These are phyloP conservation scores for Aspergillus cristatus DNA, from an alignment of 495 filamentous ascomycete species.

Conservation along the genomic window DNA sequence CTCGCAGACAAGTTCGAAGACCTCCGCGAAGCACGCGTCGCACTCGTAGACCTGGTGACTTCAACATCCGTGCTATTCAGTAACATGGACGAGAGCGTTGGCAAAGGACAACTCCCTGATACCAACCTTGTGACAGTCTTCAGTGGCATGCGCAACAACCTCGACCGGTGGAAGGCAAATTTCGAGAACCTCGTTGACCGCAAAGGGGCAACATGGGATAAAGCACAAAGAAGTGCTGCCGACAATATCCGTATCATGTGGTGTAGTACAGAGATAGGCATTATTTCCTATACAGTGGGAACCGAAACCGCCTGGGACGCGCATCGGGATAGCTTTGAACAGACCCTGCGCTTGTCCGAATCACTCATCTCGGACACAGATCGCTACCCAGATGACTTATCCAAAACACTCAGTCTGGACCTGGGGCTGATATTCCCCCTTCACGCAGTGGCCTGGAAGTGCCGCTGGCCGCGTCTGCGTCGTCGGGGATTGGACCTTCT, in stretches of 20 bases:
- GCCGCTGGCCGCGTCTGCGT: too few species aligned
- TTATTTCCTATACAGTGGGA: too few species aligned
- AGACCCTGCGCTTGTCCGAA: too few species aligned
- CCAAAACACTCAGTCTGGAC: too few species aligned
- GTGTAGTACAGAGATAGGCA: constrained; percentile 1
- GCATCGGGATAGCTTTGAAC: too few species aligned
- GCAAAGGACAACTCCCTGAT: background rate
- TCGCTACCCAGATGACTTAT: too few species aligned
- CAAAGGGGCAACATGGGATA: constrained; percentile 5
- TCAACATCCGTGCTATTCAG: constrained; percentile 2
- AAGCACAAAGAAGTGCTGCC: constrained; percentile 4
- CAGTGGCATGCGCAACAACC: background rate
- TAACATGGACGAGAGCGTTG: background rate
- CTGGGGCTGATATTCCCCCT: too few species aligned
- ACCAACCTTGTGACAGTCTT: background rate
- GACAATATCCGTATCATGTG: constrained; percentile 9
- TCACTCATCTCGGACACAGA: too few species aligned
- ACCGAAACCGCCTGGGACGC: too few species aligned
- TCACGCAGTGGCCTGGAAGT: too few species aligned
- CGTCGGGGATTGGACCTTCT: too few species aligned
- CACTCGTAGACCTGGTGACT: constrained; percentile 12
- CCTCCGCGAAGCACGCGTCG: constrained; percentile 7
- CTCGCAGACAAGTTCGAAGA: constrained; percentile 8
- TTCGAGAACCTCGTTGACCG: constrained; percentile 10
- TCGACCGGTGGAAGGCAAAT: constrained; percentile 8